Evolutionary conservation across 1,284 basidiomycete species (phyloP), one percentile per base, ranked within the genome.

Genomic region (Lentinus polychrous): DNA sequence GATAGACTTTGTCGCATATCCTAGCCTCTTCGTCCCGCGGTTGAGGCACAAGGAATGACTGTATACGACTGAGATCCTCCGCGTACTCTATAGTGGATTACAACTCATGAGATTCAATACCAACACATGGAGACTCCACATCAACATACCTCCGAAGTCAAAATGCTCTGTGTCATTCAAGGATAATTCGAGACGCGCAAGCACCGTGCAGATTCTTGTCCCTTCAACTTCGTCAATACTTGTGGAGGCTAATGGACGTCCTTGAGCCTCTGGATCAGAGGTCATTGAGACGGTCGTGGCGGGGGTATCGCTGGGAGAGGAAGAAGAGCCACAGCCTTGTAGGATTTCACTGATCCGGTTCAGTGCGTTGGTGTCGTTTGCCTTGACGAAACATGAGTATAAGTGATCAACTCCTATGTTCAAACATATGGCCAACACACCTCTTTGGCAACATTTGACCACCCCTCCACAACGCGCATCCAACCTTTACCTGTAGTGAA

Each of bases 401-500:
- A 10, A 27, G 10, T 27, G 27, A 10, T 27, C 27, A 27, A 27
- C 10, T 10, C 5, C 27, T 10, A 10, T 27, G 4, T 10, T 27
- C 27, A 27, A 22, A 15, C 10, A 31, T 11, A 17, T 3, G 20
- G 8, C 15, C 27, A 4, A 37, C 45, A 23, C 3, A 36, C 47
- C 34, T 34, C 22, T 24, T 31, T 43, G 17, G 47, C 47, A 17
- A 49, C 8, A 8, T 7, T 33, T n/a, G 31, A 22, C 47, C 47
- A 49, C 3, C 38, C 37, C 10, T 49, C 47, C 8, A 43, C 8
- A 12, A 49, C 37, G 8, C 20, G 17, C 18, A 14, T 8, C 20
- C 22, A 32, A 32, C 18, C 5, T 27, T 20, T 44, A 42, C 37
- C 24, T 41, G 34, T 24, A 22, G 8, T 22, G 14, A 49, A 41